A percentile compares a stretch with the other conserved stretches of the same genome.
Evolutionary conservation across 495 filamentous ascomycete species (phyloP).

Genomic region (Aspergillus diversus): DNA sequence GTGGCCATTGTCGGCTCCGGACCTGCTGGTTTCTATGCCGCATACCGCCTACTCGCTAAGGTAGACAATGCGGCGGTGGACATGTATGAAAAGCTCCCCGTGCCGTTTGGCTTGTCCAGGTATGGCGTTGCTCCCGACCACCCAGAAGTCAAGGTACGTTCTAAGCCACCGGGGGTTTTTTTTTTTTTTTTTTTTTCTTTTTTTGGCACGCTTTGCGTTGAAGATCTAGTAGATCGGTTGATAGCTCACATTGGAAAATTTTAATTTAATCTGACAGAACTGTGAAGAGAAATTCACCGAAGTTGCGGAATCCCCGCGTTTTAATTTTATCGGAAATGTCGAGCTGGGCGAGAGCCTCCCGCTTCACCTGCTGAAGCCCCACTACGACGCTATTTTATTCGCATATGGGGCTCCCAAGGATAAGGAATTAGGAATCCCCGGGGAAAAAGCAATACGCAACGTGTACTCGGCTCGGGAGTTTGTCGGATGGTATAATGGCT

Average conservation of each 20-base stretch:
- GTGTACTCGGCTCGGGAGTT: conserved; percentile 91
- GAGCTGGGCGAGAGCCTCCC: conserved; percentile 76
- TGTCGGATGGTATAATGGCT: conserved; percentile 98
- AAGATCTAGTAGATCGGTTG: background rate
- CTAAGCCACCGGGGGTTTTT: background rate
- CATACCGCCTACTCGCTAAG: conserved; percentile 78
- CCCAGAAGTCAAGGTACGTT: conserved; percentile 89
- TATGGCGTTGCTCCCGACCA: conserved; percentile 97
- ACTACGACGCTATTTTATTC: conserved; percentile 93
- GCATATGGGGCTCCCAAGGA: conserved; percentile 91
- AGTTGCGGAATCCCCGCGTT: conserved; percentile 76
- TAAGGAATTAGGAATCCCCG: conserved; percentile 73
- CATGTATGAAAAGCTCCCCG: conserved; percentile 95
- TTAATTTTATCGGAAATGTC: conserved; percentile 92
- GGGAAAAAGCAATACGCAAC: conserved; percentile 71
- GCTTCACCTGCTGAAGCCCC: conserved; percentile 67
- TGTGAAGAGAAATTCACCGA: conserved; percentile 92
- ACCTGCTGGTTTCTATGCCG: conserved; percentile 94
- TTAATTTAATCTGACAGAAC: conserved; percentile 58
- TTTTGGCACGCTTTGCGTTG: too few species aligned
- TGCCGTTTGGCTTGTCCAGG: conserved; percentile 87
- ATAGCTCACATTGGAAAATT: background rate
- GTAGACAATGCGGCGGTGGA: conserved; percentile 74
- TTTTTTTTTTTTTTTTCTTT: background rate
- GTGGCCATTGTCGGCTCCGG: conserved; percentile 93